Evolutionary conservation across 208 protist genomes (phyloP), one percentile per base, ranked within the genome.

Genomic region (Sergeia podlipaevii): DNA sequence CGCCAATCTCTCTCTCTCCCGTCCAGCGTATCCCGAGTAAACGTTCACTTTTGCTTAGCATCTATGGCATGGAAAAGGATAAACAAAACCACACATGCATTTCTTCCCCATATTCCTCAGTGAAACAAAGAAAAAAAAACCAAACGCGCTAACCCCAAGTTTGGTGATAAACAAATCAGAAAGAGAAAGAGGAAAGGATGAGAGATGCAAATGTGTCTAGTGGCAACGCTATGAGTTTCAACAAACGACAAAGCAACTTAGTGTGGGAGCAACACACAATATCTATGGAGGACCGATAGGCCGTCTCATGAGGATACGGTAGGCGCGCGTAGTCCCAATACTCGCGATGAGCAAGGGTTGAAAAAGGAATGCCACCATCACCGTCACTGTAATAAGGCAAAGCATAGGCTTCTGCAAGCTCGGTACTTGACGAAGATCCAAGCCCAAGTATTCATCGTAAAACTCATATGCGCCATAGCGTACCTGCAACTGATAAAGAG

Each of bases 381-480:
- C 67, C 4, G 28, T 26, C 28, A 30, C 48, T 15, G 88, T 89
- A 15, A 91, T 66, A 4, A 36, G 58, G 21, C 60, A 69, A 26
- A 95, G 58, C 23, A 92, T 55, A 4, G 88, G 88, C 48, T 84
- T 86, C 49, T 91, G 74, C 29, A 90, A 34, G 8, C 65, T 73
- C 33, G 87, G 87, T 10, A 80, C 80, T 65, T 91, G 80, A 2
- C 80, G 74, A 2, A 95, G 70, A 48, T 95, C 87, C 2, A 95
- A 60, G 6, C 87, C 87, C 30, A 95, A 65, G 60, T 85, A 95
- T 64, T 95, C 87, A 59, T 91, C 83, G 58, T 95, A 95, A 24
- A 90, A 91, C 8, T 86, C 77, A 56, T 89, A 91, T 11, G 83
- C 83, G 11, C 60, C 57, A 52, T 50, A 90, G 8, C 66, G 38